phyloP scores from a whole-genome alignment of 805 yeast species.

The Kodamaea kaohsiungensis region DNA sequence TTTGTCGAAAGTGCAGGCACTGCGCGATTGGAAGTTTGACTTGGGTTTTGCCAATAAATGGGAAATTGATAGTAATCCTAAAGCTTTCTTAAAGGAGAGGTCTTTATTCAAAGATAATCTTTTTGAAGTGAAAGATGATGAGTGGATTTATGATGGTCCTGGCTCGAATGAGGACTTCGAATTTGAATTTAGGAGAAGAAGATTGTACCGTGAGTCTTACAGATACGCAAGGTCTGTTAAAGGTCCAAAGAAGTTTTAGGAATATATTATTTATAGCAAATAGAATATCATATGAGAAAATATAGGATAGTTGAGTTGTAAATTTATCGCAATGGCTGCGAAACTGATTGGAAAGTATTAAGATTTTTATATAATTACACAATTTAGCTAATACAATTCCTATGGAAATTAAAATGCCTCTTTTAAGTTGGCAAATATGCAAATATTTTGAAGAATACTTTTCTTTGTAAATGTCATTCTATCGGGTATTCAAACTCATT shows the following conservation, averaged over 20 bases:
- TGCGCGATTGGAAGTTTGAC: conserved; percentile 73
- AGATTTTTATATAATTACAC: too few relatives aligned
- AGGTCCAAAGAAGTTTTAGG: conserved; percentile 5
- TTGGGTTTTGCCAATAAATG: conserved; percentile 54
- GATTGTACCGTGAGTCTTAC: conserved; percentile 52
- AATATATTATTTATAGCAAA: neutral
- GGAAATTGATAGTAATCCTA: conserved; percentile 60
- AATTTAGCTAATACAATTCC: too few relatives aligned
- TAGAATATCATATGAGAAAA: neutral
- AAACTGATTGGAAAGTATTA: too few relatives aligned
- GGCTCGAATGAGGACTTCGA: conserved; percentile 36
- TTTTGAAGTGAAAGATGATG: conserved; percentile 32
- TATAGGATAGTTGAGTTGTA: too few relatives aligned
- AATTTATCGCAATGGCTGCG: too few relatives aligned
- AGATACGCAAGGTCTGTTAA: conserved; percentile 13
- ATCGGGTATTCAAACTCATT: conserved; percentile 10
- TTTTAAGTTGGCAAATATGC: too few relatives aligned
- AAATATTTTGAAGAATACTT: too few relatives aligned
- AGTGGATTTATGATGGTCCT: conserved; percentile 48
- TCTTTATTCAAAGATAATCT: conserved; percentile 25
- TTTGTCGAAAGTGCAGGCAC: conserved; percentile 61
- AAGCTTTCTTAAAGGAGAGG: conserved; percentile 52
- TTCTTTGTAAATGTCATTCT: neutral
- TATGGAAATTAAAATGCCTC: too few relatives aligned
- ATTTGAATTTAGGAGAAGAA: conserved; percentile 56